phyloP scores from a whole-genome alignment of 73 alveolate species.

The Stentor roeselii region DNA sequence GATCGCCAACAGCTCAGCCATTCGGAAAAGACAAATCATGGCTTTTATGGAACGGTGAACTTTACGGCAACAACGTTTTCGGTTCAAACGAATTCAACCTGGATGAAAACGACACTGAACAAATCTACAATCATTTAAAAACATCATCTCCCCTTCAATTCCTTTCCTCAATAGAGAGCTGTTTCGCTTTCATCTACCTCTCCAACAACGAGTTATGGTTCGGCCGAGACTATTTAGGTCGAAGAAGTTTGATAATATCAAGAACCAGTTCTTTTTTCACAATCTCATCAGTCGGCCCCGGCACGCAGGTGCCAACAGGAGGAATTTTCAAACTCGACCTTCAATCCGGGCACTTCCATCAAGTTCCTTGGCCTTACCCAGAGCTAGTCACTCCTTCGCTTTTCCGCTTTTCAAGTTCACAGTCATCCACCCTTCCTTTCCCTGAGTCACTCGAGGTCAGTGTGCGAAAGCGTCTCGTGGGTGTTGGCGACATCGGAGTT shows the following conservation, averaged over 20 bases:
- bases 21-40: not conserved
- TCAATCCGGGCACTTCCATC: not conserved
- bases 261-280: constrained; percentile 34
- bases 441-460: constrained; percentile 46
- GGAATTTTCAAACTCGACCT: constrained; percentile 44
- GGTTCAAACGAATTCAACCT: not conserved
- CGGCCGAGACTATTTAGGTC: constrained; percentile 78
- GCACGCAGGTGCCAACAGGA: constrained; percentile 36
- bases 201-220: constrained; percentile 59
- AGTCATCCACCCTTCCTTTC: constrained; percentile 26
- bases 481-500: constrained; percentile 55
- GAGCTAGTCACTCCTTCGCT: constrained; percentile 11
- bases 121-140: constrained; percentile 1
- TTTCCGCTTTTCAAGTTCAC: constrained; percentile 33
- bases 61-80: constrained; percentile 40
- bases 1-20: constrained; percentile 12
- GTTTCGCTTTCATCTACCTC: constrained; percentile 61
- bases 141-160: constrained; percentile 39
- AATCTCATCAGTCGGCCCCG: not conserved
- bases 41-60: constrained; percentile 73
- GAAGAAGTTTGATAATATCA: constrained; percentile 65
- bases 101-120: not conserved
- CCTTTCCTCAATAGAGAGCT: constrained; percentile 59
- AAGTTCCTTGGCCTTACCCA: not conserved
- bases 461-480: constrained; percentile 32